Evolutionary conservation across 805 yeast species (phyloP).

Genomic region (Cyberlindnera xishuangbannaensis): DNA sequence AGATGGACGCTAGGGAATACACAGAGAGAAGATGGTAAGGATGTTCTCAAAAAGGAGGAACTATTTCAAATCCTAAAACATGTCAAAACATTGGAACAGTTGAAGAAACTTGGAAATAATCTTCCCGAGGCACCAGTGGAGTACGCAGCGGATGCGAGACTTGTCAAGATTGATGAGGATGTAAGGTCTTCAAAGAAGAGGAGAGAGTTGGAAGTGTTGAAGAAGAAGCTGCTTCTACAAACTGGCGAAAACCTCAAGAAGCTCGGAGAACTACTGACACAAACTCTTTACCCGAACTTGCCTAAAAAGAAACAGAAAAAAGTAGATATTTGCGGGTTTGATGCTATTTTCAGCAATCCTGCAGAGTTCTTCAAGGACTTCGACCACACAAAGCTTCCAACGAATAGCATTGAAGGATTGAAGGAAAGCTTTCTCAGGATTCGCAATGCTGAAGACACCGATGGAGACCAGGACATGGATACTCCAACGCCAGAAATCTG

Average conservation of each 20-base stretch:
- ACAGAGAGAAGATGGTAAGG: no score
- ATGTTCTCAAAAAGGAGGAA: conserved; percentile 5
- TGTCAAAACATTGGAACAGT: conserved; percentile 10
- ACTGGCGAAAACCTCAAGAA: conserved; percentile 23
- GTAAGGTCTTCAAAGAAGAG: background rate
- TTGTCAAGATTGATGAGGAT: conserved; percentile 3
- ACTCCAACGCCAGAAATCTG: conserved; percentile 30
- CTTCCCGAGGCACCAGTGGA: conserved; percentile 40
- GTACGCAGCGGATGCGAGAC: conserved; percentile 12
- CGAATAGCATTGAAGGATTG: conserved; percentile 10
- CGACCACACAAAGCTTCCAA: conserved; percentile 18
- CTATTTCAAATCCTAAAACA: conserved; percentile 12
- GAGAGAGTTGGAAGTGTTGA: conserved; percentile 6
- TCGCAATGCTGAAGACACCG: conserved; percentile 1
- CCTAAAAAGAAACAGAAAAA: conserved; percentile 27
- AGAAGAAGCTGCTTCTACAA: conserved; percentile 17
- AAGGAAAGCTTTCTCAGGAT: conserved; percentile 4
- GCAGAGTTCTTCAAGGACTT: conserved; percentile 9
- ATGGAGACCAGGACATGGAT: conserved; percentile 3
- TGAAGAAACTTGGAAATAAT: conserved; percentile 28
- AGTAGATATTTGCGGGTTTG: conserved; percentile 51
- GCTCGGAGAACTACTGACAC: conserved; percentile 21
- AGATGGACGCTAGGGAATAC: no score
- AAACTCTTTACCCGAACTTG: background rate
- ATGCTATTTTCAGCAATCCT: conserved; percentile 24